These are phyloP conservation scores for Leccinum obscurum DNA, from an alignment of 768 basidiomycete species.

Conservation along the genomic window DNA sequence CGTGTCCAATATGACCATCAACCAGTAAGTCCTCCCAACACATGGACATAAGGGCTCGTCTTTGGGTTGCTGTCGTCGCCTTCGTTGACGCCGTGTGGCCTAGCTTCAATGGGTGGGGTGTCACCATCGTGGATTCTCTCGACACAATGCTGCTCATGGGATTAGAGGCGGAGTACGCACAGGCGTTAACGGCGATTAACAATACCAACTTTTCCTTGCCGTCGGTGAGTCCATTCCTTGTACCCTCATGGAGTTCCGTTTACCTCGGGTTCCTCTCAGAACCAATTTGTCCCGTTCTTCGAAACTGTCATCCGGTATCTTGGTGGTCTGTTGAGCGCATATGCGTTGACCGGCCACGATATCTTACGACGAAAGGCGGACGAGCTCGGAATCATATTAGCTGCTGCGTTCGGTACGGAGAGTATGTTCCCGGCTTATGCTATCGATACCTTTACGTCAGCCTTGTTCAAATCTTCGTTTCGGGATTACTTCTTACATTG, in stretches of 20 bases:
- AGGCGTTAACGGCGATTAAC: slow-evolving; percentile 55
- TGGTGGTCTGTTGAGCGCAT: slow-evolving; percentile 81
- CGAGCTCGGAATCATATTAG: slow-evolving; percentile 61
- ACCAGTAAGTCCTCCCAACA: slow-evolving; percentile 47
- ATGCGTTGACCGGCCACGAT: slow-evolving; percentile 67
- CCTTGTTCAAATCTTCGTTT: not conserved
- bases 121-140: slow-evolving; percentile 76
- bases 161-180: slow-evolving; percentile 64
- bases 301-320: slow-evolving; percentile 90
- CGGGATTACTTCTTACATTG: not conserved
- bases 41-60: too few species aligned
- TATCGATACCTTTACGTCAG: slow-evolving; percentile 65
- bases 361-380: slow-evolving; percentile 70
- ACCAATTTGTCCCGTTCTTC: slow-evolving; percentile 55
- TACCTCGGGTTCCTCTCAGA: slow-evolving; percentile 12
- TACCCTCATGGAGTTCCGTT: not conserved
- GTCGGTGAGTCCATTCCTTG: slow-evolving; percentile 32
- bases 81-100: slow-evolving; percentile 1
- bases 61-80: not conserved
- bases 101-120: slow-evolving; percentile 81
- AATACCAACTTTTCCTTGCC: slow-evolving; percentile 49
- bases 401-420: slow-evolving; percentile 68
- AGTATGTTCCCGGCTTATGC: slow-evolving; percentile 70
- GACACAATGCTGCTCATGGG: slow-evolving; percentile 86
- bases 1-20: slow-evolving; percentile 40